A percentile compares a stretch with the other conserved stretches of the same genome.
phyloP scores from a whole-genome alignment of 768 basidiomycete genomes.

The Collybia sordida region DNA sequence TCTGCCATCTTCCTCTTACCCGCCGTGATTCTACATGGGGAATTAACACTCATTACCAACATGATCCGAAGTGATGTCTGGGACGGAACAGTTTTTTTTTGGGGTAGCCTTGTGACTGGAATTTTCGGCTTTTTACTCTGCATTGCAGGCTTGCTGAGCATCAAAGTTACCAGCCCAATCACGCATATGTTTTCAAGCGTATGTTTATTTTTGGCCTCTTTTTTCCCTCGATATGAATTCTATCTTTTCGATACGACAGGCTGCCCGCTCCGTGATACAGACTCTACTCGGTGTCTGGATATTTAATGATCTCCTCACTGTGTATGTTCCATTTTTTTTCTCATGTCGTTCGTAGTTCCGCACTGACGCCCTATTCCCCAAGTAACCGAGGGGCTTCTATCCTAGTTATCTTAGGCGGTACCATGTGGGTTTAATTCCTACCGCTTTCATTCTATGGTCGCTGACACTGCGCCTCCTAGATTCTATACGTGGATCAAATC shows the following conservation, averaged over 20 bases:
- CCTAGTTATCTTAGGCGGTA: slow-evolving; percentile 64
- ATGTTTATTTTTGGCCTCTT: slow-evolving; percentile 25
- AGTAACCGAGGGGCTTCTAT: slow-evolving; percentile 69
- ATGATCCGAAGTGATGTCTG: slow-evolving; percentile 40
- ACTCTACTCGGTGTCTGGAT: slow-evolving; percentile 77
- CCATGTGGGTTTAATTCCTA: slow-evolving; percentile 46
- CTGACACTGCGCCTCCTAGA: slow-evolving; percentile 21
- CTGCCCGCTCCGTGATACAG: slow-evolving; percentile 81
- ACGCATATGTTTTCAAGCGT: slow-evolving; percentile 87
- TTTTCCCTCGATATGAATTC: slow-evolving; percentile 6
- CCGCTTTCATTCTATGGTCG: neutral
- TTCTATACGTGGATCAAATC: slow-evolving; percentile 54
- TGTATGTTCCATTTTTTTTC: slow-evolving; percentile 42
- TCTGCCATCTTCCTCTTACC: slow-evolving; percentile 66
- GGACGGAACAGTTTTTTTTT: slow-evolving; percentile 55
- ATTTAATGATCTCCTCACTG: slow-evolving; percentile 71
- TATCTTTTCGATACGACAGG: slow-evolving; percentile 38
- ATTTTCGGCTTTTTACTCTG: slow-evolving; percentile 82
- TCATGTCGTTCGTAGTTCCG: neutral
- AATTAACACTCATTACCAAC: slow-evolving; percentile 39
- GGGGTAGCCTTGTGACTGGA: slow-evolving; percentile 70
- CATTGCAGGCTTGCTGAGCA: slow-evolving; percentile 75
- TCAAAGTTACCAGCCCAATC: slow-evolving; percentile 80
- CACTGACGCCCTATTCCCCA: neutral
- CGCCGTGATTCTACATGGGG: slow-evolving; percentile 58